Evolutionary conservation across 148 eudicot species (phyloP), one percentile per base, ranked within the genome.

Genomic region (Nyssa sinensis): DNA sequence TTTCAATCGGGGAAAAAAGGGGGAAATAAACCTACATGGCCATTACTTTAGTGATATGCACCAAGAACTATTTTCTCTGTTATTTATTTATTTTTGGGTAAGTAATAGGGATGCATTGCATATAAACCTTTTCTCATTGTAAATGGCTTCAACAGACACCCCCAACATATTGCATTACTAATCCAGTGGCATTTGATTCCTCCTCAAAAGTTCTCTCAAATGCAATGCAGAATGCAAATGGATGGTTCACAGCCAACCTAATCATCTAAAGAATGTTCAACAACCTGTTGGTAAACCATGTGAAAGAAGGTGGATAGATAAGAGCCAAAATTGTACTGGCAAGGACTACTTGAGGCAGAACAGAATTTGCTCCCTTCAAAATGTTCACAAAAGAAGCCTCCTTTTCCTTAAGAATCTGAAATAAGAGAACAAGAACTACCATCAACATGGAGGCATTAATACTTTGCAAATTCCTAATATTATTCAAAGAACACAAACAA

Each of bases 261-360:
- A 25, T 44, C 28, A 59, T 63, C 53, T 28, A 37, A 33, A 51
- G 61, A 58, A 63, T 57, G 28, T n/a, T 8, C 51, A 75, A 39
- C 32, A 47, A 94, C 98, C 97, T 94, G 97, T 74, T 94, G 62
- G 98, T 92, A 77, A 94, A 94, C 98, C 98, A 94, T 65, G 93
- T 87, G 83, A 94, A 94, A 66, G 98, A 92, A 82, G 98, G 91
- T 8, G 97, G 98, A 86, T 92, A 90, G 17, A 86, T 68, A 82
- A 94, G 93, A 75, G 98, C 98, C 87, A 94, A 77, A 73, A 90
- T 72, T 44, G 96, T 94, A 78, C 88, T 94, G 66, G 90, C 92
- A 71, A 94, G 88, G 19, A 92, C 92, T 73, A 94, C 86, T 72
- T 94, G 97, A 57, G 98, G 98, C 74, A 94, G 76, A 82, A 87